Evolutionary conservation across 169 alveolate genomes (phyloP), one percentile per base, ranked within the genome.

Genomic region (Babesia divergens): DNA sequence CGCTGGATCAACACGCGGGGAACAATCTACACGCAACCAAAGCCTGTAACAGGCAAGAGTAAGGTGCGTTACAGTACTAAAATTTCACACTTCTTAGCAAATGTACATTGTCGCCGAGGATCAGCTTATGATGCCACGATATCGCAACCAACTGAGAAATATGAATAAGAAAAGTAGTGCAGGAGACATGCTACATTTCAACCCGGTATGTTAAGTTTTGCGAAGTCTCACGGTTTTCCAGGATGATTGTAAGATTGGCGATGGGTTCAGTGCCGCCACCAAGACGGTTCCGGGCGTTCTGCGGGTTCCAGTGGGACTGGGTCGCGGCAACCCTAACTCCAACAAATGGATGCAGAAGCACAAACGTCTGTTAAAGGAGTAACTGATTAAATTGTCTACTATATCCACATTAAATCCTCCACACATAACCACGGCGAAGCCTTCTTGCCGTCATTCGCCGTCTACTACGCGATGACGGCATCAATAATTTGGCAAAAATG

Each of bases 1-100:
- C 40, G 49, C 29, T 80, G 84, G 86, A 64, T 84, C 38, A 82
- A 89, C 84, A 82, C 84, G 65, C 53, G 93, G 76, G 69, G 93
- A 72, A 84, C 91, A 43, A 72, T 89, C 38, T 69, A 89, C 60
- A 77, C 81, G 14, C 76, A 67, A 50, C 86, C 88, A 26, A 80
- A 69, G 74, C 88, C 83, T 1, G 54, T 40, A 20, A 70, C 84
- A 5, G 88, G 88, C 11, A 80, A 72, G 69, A 59, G 62, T 55
- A 70, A 70, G 42, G 82, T 70, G 14, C 7, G 70, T 37, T 43
- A 3, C 28, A 20, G 7, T 24, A 1, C 26, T 2, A 16, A 7
- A 7, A 29, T 9, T 42, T 3, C 32, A 6, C 16, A 28, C 13
- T 18, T 16, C 43, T 18, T 49, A 71, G 76, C 65, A 80, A 47